Evolutionary conservation across 1,284 basidiomycete species (phyloP), one percentile per base, ranked within the genome.

Genomic region (Polyporus tsugae): DNA sequence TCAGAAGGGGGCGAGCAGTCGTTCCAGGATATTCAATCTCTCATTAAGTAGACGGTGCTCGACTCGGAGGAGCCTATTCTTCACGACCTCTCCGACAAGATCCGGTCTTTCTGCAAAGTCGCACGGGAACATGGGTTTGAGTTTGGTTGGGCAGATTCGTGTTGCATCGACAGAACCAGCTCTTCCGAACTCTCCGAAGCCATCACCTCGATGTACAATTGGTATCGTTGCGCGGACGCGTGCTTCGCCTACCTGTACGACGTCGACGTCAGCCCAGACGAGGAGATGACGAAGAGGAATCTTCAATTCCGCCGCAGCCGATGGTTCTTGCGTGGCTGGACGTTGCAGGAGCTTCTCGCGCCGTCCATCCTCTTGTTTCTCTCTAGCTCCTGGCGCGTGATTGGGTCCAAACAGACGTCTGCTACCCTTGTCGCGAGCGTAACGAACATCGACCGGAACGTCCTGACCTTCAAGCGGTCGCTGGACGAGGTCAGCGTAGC

Each of bases 141-240:
- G 11, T 35, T 53, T 9, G 49, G 13, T 22, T 66, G 64, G 64
- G 39, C 22, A 10, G 60, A 57, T n/a, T 62, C 58, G 6, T 25
- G n/a, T 13, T 66, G 62, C 60, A 61, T 68, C 13, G 64, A 58
- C 19, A 61, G 60, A 29, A 67, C 29, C 36, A 74, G 42, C 35
- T 68, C 68, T 35, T 67, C 44, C n/a, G 63, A 60, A 41, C 59
- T 64, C 39, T 69, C 62, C 22, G 60, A 62, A 42, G 49, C 59
- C 1, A 55, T 66, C 59, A 66, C 61, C 39, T 61, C 64, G 10
- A 66, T 66, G 64, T 66, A 42, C 49, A 22, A 41, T 6, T 66
- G 64, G 64, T 66, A 66, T 36, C 59, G 53, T 15, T 55, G 55
- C 29, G 59, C 60, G 7, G n/a, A 25, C 25, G 36, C 38, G 15